Evolutionary conservation across 1,284 basidiomycete species (phyloP).

Genomic region (Inonotus obliquus): DNA sequence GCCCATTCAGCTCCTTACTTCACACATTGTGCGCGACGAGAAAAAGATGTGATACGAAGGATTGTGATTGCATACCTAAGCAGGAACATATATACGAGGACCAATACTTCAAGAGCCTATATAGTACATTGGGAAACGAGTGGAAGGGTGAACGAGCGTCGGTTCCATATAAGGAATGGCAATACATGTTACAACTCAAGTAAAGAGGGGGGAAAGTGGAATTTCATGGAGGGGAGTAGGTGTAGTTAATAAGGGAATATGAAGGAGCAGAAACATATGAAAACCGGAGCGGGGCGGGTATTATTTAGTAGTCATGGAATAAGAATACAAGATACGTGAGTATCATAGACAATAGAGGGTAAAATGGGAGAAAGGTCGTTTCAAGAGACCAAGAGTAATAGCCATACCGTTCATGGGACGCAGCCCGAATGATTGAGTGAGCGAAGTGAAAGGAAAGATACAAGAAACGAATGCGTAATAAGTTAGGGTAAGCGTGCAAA

Average conservation of each 20-base stretch:
- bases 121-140: background rate
- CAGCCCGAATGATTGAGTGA: background rate
- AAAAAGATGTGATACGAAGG: background rate
- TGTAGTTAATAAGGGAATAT: background rate
- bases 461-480: slow-evolving; percentile 3
- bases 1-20: background rate
- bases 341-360: background rate
- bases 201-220: background rate
- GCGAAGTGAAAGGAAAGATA: background rate
- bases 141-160: background rate
- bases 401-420: background rate
- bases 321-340: background rate
- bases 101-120: background rate
- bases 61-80: background rate
- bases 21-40: too few species aligned
- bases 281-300: background rate
- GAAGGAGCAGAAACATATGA: background rate
- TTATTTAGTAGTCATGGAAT: background rate
- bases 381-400: background rate
- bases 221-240: too few species aligned
- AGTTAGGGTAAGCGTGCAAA: background rate
- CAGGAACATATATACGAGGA: background rate
- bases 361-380: background rate
- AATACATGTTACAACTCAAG: background rate
- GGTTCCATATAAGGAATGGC: background rate